Base-by-base conservation (phyloP, 2,329 filamentous ascomycete genomes). In the Apiospora rasikravindrae region DNA sequence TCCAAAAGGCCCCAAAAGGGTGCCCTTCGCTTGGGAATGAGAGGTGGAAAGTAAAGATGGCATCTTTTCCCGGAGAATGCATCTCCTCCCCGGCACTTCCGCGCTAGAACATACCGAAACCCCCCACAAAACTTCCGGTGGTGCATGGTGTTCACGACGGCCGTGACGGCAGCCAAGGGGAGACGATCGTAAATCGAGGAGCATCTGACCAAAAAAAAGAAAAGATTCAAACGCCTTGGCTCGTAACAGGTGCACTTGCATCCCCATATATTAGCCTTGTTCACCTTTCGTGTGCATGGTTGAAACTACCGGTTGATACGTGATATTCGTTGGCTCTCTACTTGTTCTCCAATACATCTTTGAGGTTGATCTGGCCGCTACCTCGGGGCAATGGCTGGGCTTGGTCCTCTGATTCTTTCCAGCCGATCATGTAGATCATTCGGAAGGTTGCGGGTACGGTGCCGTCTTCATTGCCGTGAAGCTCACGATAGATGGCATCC, bases 391-490 rank as follows among this genome's bases (percentile, higher is more conserved):
- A 84, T 6, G 96, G 95, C 82, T 96, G 87, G 2, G 92, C 87
- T 83, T 98, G 95, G 70, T 91, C 89, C 42, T 89, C 88, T 1
- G 93, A 92, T 76, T 95, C 93, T 80, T 96, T 97, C 96, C 96
- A 99, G 0, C 96, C 96, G 82, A 99, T 99, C 95, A 98, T 98
- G 82, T 96, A 98, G 74, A 99, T 98, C 77, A 98, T 88, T 76
- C 96, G 89, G 80, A 98, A 99, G 0, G 96, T 99, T 0, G 96
- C 96, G 0, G 96, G 96, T 74, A 96, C 87, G 1, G 85, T 89
- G 26, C 89, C 93, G 77, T 94, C 92, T 61, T 91, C 88, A 78
- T 97, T 95, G 24, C 94, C 95, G 82, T 99, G 95, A 71, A 99
- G 84, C 80, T 93, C 91, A 67, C 90, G 88, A 81, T 99, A 99